Evolutionary conservation across 2,329 filamentous ascomycete genomes (phyloP).

Genomic region (Zymoseptoria crescenta): DNA sequence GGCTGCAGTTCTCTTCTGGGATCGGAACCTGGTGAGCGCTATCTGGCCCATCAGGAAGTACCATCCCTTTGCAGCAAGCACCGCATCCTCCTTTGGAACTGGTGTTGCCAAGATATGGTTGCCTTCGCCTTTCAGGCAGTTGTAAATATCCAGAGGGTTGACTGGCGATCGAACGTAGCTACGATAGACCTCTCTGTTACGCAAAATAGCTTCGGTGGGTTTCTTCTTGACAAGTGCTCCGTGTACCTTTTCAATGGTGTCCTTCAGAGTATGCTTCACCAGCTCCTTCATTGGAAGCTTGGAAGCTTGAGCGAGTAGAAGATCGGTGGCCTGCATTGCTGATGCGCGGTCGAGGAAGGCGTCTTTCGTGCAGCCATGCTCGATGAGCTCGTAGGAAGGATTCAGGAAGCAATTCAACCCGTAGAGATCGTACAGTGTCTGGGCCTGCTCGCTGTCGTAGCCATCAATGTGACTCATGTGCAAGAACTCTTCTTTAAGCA

Average conservation of each 20-base stretch:
- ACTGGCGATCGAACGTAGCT: constrained; percentile 77
- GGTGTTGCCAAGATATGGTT: constrained; percentile 60
- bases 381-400: constrained; percentile 36
- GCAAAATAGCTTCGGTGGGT: constrained; percentile 68
- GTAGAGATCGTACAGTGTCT: constrained; percentile 76
- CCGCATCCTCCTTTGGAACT: constrained; percentile 57
- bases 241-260: constrained; percentile 87
- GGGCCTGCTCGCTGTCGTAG: constrained; percentile 78
- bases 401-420: constrained; percentile 56
- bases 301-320: constrained; percentile 71
- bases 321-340: constrained; percentile 73
- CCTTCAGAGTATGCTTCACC: constrained; percentile 82
- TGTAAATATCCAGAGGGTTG: constrained; percentile 70
- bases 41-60: constrained; percentile 87
- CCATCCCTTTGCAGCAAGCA: constrained; percentile 75
- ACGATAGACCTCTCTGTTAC: constrained; percentile 77
- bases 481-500: constrained; percentile 80
- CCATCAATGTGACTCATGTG: constrained; percentile 68
- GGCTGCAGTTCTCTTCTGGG: constrained; percentile 63
- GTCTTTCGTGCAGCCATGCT: constrained; percentile 69
- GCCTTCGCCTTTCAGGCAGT: constrained; percentile 70
- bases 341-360: constrained; percentile 71
- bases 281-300: constrained; percentile 85
- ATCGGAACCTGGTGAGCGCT: constrained; percentile 75
- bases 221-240: constrained; percentile 72